Percentiles rank a stretch among this genome's conserved stretches.
Evolutionary conservation across 2,329 filamentous ascomycete species (phyloP).

Genomic region (Apiospora hydei): DNA sequence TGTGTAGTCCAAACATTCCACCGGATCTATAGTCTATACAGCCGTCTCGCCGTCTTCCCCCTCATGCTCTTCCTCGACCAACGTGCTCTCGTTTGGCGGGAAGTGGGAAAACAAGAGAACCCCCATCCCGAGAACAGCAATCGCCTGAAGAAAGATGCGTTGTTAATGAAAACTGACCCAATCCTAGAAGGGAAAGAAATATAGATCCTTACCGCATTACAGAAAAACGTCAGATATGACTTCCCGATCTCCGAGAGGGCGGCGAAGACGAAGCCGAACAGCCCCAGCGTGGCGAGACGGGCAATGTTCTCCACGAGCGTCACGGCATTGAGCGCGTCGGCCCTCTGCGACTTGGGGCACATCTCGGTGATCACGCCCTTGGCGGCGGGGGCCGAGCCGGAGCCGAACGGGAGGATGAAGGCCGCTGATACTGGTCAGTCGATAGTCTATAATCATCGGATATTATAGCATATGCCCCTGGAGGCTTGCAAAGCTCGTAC

Average conservation of each 20-base stretch:
- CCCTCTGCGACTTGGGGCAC: slow-evolving; percentile 66
- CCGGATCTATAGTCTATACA: not conserved
- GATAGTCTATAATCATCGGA: not conserved
- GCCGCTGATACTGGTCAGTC: slow-evolving; percentile 53
- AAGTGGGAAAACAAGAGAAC: slow-evolving; percentile 21
- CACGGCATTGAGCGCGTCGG: slow-evolving; percentile 73
- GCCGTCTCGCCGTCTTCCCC: not conserved
- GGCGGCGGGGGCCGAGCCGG: slow-evolving; percentile 72
- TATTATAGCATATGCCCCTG: not conserved
- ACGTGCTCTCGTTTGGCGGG: slow-evolving; percentile 16
- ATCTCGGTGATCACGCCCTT: slow-evolving; percentile 79
- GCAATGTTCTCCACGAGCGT: slow-evolving; percentile 76
- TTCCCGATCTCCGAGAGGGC: slow-evolving; percentile 66
- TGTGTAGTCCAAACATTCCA: not conserved
- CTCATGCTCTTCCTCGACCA: slow-evolving; percentile 18
- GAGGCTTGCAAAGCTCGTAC: slow-evolving; percentile 26
- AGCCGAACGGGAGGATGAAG: slow-evolving; percentile 70
- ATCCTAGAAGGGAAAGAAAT: too few species aligned
- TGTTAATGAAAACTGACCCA: not conserved
- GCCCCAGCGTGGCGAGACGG: slow-evolving; percentile 65
- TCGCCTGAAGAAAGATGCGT: not conserved
- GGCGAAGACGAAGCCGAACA: slow-evolving; percentile 74
- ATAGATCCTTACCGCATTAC: slow-evolving; percentile 67
- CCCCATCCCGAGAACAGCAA: slow-evolving; percentile 8
- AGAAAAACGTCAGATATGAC: slow-evolving; percentile 69